Evolutionary conservation across 352 stramenopile species (phyloP), one percentile per base, ranked within the genome.

Genomic region (Phytophthora nicotianae): DNA sequence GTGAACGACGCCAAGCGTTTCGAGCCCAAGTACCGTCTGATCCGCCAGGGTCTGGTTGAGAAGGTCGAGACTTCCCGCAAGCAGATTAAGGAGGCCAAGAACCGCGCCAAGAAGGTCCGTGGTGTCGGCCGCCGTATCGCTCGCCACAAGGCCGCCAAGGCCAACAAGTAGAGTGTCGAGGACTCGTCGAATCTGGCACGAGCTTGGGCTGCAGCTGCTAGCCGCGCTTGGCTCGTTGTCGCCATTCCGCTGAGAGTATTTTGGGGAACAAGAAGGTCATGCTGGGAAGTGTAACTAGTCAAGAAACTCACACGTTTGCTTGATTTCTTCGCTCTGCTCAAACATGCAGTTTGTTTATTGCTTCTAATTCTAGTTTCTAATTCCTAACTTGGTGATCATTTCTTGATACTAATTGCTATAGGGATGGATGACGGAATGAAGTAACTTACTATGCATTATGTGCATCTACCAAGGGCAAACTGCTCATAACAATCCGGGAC

Each of bases 11-110:
- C 96, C 60, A 98, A 98, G 77, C 98, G 98, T 71, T 99, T 98
- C 75, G 97, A 99, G 80, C 97, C 97, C 42, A 99, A 99, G 86
- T 97, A 99, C 89, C 88, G 96, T 71, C 83, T 99, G 55, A 86
- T 99, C 43, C 93, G 90, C 70, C 86, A 96, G 74, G 88, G 88
- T 62, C 80, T 96, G 55, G 72, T 83, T 37, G 89, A 98, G 58
- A 98, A 98, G 89, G 97, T 98, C 65, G 97, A 99, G 81, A 96
- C 84, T 61, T 98, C 93, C 58, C 89, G 97, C 69, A 99, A 99
- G 91, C 96, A 98, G 75, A 99, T 99, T 83, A 99, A 99, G 94
- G 97, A 99, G 79, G 88, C 93, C 67, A 99, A 99, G 95, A 99
- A 99, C 88, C 96, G 97, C 62, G 92, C 70, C 69, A 97, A 98